Evolutionary conservation across 192 early-diverging fungal species (phyloP), one percentile per base, ranked within the genome.

Genomic region (Coemansia sp.): DNA sequence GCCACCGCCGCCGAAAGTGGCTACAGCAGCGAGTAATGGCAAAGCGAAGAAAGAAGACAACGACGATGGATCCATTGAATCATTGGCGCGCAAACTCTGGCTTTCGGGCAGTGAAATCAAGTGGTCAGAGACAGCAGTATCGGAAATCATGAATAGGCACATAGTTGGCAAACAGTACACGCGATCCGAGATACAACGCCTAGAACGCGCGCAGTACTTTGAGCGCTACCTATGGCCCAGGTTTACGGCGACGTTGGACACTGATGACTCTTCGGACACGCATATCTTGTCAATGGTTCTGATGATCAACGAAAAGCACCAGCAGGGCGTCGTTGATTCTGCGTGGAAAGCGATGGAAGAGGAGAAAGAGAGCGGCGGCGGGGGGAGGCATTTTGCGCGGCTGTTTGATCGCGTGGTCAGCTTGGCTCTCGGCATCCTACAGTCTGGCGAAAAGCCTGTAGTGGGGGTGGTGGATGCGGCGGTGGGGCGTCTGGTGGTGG

Each of bases 221-320:
- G 76, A 79, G 63, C 59, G 8, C 10, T 95, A 91, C 65, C 79
- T 97, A 15, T 96, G 94, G 96, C 91, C 89, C 0, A 64, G 86
- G 70, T 96, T 86, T 61, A 62, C 74, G 24, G 42, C 56, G 12
- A 27, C n/a, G n/a, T n/a, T n/a, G n/a, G n/a, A n/a, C n/a, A n/a
- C n/a, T n/a, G n/a, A n/a, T n/a, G n/a, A n/a, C n/a, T n/a, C n/a
- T n/a, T n/a, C n/a, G n/a, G 69, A 86, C 8, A 72, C 73, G 37
- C 88, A 93, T 58, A 70, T 91, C 5, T 47, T 96, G 10, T 93
- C 95, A 2, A 91, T 97, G 17, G 86, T 92, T 6, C 59, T 95
- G 46, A 87, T 99, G 81, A 67, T 95, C 8, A 98, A 98, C 77
- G 97, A 97, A 71, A 98, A 99, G 77, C 87, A 86, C 70, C 86